A percentile compares a stretch with the other conserved stretches of the same genome.
These are phyloP conservation scores for Nakaseomyces sp. DNA, from an alignment of 1,139 yeast genomes.

Conservation along the genomic window DNA sequence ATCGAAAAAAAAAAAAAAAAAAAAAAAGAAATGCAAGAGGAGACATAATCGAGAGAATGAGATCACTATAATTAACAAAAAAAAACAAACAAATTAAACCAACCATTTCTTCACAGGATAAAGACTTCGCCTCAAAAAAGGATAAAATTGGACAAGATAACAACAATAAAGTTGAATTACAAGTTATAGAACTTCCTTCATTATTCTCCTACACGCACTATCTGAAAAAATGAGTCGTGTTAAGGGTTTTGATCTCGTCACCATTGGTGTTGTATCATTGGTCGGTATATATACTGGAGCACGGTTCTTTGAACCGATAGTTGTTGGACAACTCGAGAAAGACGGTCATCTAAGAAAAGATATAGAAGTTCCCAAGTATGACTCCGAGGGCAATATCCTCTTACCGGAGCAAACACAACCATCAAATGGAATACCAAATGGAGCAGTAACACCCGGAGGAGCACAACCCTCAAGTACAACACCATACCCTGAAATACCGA, in stretches of 20 bases:
- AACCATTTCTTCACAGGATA: too few relatives aligned
- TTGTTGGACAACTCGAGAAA: conserved; percentile 56
- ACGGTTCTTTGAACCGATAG: conserved; percentile 65
- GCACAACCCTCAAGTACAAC: too few relatives aligned
- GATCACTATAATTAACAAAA: too few relatives aligned
- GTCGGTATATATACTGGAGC: conserved; percentile 45
- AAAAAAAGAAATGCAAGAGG: too few relatives aligned
- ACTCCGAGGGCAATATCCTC: conserved; percentile 31
- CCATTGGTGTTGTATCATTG: conserved; percentile 31
- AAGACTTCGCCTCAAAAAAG: too few relatives aligned
- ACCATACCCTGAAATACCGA: too few relatives aligned
- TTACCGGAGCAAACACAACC: not conserved
- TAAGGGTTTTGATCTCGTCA: conserved; percentile 32
- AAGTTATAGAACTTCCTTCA: too few relatives aligned
- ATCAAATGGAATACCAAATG: not conserved
- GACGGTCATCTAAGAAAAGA: conserved; percentile 61
- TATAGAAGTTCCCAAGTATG: conserved; percentile 43
- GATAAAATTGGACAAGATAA: not conserved
- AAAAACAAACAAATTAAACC: too few relatives aligned
- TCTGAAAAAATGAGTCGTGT: conserved; percentile 31
- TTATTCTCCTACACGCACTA: too few relatives aligned
- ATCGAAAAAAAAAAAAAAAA: too few relatives aligned
- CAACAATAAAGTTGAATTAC: too few relatives aligned
- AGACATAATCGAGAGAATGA: too few relatives aligned
- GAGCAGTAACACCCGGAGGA: not conserved